Base-by-base conservation (phyloP, 306 rosid species). In the Medicago truncatula region DNA sequence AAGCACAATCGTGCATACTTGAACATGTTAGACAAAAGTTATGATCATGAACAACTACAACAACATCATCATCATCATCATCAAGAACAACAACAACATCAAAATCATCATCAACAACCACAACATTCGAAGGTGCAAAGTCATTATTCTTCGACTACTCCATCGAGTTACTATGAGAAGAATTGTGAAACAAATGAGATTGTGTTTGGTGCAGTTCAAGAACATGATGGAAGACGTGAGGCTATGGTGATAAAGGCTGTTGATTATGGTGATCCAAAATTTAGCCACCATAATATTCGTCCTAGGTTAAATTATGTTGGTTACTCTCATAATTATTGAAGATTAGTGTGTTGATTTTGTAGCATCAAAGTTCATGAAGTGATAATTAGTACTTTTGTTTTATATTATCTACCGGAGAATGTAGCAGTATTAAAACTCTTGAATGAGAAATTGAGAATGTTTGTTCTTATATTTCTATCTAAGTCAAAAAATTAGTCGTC, bases 191-290 rank as follows among this genome's bases (percentile, higher is more conserved):
- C 97, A 8, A 96, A 86, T 53, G 99, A 96, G 88, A 90, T 96
- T 31, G 96, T 96, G 79, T 96, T 96, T 38, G 99, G 99, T 34
- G 98, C 98, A 10, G 97, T 92, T 72, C 99, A 90, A 84, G 97
- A 92, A 76, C 97, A 96, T 64, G 91, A 87, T 58, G 96, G 96
- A 64, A 86, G 93, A 6, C 89, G 93, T 2, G 98, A 92, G 82
- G 87, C 97, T 7, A 87, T 96, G 88, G 97, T 96, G 46, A 89
- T 92, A 44, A 92, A 96, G 85, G 96, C 99, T 20, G 97, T 96
- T 0, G 99, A 96, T 70, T 90, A 89, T 69, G 91, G 89, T 3
- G 93, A 92, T 79, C 87, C 99, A 9, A 79, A 85, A 6, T 87
- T 76, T 49, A 90, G 83, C 82, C 89, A 84, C 67, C 93, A 90